These are phyloP conservation scores for Coemansia sp. DNA, from an alignment of 192 early-diverging fungal genomes.

Conservation along the genomic window DNA sequence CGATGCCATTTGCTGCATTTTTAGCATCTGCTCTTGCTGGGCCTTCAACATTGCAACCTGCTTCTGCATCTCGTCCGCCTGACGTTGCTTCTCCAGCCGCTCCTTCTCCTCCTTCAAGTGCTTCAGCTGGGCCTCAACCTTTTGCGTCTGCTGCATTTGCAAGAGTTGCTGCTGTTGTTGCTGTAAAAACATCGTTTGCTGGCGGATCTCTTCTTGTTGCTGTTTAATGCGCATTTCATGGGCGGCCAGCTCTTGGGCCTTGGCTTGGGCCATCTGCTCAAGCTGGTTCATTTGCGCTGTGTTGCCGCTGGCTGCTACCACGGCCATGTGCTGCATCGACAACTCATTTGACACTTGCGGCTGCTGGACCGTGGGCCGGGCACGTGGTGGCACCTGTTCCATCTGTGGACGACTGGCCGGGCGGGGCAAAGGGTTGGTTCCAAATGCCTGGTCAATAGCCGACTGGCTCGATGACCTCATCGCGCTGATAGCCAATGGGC, in stretches of 20 bases:
- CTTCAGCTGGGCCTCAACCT: slow-evolving; percentile 52
- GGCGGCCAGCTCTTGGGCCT: slow-evolving; percentile 43
- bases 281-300: slow-evolving; percentile 41
- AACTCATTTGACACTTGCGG: slow-evolving; percentile 5
- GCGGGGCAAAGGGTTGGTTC: slow-evolving; percentile 2
- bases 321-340: slow-evolving; percentile 41
- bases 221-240: slow-evolving; percentile 44
- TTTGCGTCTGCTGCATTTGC: slow-evolving; percentile 53
- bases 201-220: slow-evolving; percentile 49
- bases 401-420: slow-evolving; percentile 5
- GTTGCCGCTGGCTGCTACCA: slow-evolving; percentile 48
- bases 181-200: slow-evolving; percentile 46
- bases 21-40: slow-evolving; percentile 52
- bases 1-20: slow-evolving; percentile 53
- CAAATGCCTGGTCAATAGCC: slow-evolving; percentile 39
- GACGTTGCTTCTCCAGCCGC: slow-evolving; percentile 41
- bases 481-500: not conserved
- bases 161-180: slow-evolving; percentile 52
- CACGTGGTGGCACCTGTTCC: slow-evolving; percentile 21
- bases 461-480: slow-evolving; percentile 10
- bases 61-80: slow-evolving; percentile 40
- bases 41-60: slow-evolving; percentile 36
- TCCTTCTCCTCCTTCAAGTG: slow-evolving; percentile 49
- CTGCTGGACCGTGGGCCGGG: slow-evolving; percentile 22
- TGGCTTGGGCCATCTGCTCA: slow-evolving; percentile 40